These are phyloP conservation scores for Aureobasidium sp. DNA, from an alignment of 2,329 filamentous ascomycete genomes.

Conservation along the genomic window DNA sequence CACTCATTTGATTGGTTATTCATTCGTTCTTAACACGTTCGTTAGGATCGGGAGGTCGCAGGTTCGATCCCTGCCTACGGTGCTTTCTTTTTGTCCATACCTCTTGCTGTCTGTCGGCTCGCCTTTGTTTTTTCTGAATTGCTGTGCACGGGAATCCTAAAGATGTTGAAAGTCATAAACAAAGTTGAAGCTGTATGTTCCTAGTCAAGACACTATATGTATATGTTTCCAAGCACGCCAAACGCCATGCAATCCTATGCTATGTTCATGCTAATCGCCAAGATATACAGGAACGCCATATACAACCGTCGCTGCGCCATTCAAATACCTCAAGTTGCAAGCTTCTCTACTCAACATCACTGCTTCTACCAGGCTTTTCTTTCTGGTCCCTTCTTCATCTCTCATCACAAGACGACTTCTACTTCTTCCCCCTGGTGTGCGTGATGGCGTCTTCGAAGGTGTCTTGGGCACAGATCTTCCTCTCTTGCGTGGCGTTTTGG, in stretches of 20 bases:
- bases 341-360: constrained; percentile 64
- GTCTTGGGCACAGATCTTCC: constrained; percentile 19
- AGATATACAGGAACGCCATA: constrained; percentile 94
- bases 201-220: not conserved
- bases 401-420: constrained; percentile 20
- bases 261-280: constrained; percentile 16
- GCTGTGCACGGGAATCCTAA: not conserved
- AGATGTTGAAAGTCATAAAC: not conserved
- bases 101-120: not conserved
- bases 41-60: not conserved
- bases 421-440: constrained; percentile 20
- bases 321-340: constrained; percentile 86
- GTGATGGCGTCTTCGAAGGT: constrained; percentile 24
- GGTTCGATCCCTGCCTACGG: not conserved
- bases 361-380: constrained; percentile 61
- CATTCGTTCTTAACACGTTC: too few relatives aligned
- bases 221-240: not conserved
- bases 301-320: constrained; percentile 85
- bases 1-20: too few relatives aligned
- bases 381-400: constrained; percentile 28
- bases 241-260: not conserved
- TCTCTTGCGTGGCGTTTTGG: constrained; percentile 23
- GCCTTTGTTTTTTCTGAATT: not conserved
- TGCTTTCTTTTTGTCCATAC: not conserved
- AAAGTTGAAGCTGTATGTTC: not conserved